Base-by-base conservation (phyloP, 805 yeast genomes). In the Isabelozyma gotoi region DNA sequence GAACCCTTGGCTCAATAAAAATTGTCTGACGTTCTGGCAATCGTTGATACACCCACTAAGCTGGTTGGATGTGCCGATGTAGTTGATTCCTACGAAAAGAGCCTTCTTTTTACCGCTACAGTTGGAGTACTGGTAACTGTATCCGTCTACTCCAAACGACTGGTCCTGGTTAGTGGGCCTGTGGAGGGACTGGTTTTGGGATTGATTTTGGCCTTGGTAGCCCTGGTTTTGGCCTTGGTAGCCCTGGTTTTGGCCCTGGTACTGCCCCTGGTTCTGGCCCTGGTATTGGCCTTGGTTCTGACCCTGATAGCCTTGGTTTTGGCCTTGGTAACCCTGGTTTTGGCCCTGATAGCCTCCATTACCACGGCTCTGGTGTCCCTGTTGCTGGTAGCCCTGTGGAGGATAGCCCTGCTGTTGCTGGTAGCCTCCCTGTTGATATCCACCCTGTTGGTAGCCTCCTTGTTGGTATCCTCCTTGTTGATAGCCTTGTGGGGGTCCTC, bases 31-130 rank as follows among this genome's bases (percentile, higher is more conserved):
- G 63, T 77, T 79, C 40, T 73, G 63, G 14, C 75, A 88, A 62
- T 88, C 96, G 56, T 88, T 88, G 56, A 88, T 84, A 61, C 96
- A 88, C 1, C 96, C 96, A 36, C 81, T 71, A 38, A 88, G 65
- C 48, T 73, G 77, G 55, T 80, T 83, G 39, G 60, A 62, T 3
- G 84, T 65, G 5, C 90, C 90, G 47, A 78, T 71, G 63, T 88
- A 88, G 65, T 88, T 88, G 60, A 85, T 82, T 10, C 96, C 96
- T 44, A 88, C 73, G 39, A 87, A 57, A 42, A 88, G 60, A 2
- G 96, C 96, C 63, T 88, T 88, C 47, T 81, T 77, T 27, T 73
- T 71, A 11, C 96, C 95, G 4, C 78, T 67, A 68, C 91, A 84
- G 53, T 80, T 76, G 8, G 92, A 84, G 61, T 82, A 82, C 57